Percentiles rank a stretch among this genome's conserved stretches.
Conservation (phyloP, 2,329 filamentous ascomycete genomes). For the Huntiella savannae region DNA sequence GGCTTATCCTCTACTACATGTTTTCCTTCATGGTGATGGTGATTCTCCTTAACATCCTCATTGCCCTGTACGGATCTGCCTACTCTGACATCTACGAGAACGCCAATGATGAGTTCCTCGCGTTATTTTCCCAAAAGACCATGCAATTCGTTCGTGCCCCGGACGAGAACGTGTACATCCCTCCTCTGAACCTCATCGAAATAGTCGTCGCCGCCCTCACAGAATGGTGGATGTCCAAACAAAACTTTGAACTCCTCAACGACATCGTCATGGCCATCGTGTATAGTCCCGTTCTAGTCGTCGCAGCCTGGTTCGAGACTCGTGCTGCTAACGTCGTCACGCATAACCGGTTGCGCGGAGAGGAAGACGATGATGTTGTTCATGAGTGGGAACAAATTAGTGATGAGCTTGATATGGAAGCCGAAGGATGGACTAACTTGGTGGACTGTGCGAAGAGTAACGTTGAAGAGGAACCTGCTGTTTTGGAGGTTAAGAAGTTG, state of each 20-base stretch:
- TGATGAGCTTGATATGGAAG: constrained; percentile 56
- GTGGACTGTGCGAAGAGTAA: constrained; percentile 63
- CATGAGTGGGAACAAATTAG: constrained; percentile 87
- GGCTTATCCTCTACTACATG: constrained; percentile 87
- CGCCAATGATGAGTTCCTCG: constrained; percentile 87
- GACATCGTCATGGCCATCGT: constrained; percentile 72
- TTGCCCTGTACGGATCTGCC: constrained; percentile 89
- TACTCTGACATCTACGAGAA: constrained; percentile 92
- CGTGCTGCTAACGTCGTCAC: constrained; percentile 46
- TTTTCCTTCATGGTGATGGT: constrained; percentile 96
- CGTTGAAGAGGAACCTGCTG: constrained; percentile 57
- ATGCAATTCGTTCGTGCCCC: constrained; percentile 93
- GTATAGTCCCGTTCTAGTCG: constrained; percentile 65
- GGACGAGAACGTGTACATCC: constrained; percentile 95
- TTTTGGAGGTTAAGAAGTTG: constrained; percentile 46
- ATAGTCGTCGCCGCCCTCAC: constrained; percentile 60
- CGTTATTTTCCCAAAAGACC: constrained; percentile 81
- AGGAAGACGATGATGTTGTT: constrained; percentile 71
- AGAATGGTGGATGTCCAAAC: constrained; percentile 84
- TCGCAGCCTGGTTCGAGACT: constrained; percentile 57
- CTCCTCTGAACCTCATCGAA: constrained; percentile 87
- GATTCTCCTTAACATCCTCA: constrained; percentile 82
- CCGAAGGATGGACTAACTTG: constrained; percentile 67
- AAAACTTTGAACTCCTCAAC: constrained; percentile 62
- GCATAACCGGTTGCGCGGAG: constrained; percentile 57